These are phyloP conservation scores for Talaromyces funiculosus DNA, from an alignment of 2,329 filamentous ascomycete species.

Conservation along the genomic window DNA sequence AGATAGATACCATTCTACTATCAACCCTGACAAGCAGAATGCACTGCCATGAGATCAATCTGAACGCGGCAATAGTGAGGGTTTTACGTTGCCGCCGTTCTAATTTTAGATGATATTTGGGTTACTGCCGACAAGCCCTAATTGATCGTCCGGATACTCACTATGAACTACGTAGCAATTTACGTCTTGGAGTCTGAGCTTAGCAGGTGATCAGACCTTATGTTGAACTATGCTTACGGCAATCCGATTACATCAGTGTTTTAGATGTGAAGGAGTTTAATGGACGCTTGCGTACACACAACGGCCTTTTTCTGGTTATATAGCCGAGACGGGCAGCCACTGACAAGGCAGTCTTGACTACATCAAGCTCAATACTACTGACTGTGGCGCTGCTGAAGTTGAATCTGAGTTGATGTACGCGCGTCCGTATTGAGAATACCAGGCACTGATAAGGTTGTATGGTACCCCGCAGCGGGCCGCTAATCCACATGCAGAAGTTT, in stretches of 20 bases:
- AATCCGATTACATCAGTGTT: not conserved
- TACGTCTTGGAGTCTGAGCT: not conserved
- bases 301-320: too few relatives aligned
- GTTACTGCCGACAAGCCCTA: not conserved
- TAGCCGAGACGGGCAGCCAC: not conserved
- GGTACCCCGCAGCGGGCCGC: slow-evolving; percentile 2
- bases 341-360: not conserved
- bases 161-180: too few relatives aligned
- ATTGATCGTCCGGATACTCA: not conserved
- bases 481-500: not conserved
- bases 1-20: too few relatives aligned
- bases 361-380: not conserved
- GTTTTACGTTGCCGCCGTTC: not conserved
- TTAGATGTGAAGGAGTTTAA: not conserved
- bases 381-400: not conserved
- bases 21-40: too few relatives aligned
- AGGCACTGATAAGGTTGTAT: not conserved
- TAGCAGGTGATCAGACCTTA: not conserved
- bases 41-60: not conserved
- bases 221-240: too few relatives aligned
- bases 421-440: not conserved
- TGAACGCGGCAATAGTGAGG: not conserved
- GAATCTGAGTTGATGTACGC: not conserved
- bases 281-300: not conserved
- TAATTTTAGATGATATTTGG: not conserved